phyloP scores from a whole-genome alignment of 441 rosid genomes.

The Corymbia citriodora region DNA sequence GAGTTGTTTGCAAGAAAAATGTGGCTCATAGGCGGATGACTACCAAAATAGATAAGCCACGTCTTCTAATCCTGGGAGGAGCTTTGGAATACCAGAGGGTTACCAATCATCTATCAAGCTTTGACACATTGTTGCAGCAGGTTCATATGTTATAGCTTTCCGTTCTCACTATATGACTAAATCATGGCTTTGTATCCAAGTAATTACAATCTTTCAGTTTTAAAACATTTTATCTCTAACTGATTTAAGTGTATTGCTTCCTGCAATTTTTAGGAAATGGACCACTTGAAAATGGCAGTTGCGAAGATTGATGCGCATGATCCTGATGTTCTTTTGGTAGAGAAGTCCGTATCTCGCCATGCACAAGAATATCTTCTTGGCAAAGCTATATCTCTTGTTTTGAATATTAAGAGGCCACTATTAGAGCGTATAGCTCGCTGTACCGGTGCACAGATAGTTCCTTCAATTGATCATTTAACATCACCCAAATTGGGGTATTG shows the following conservation, averaged over 20 bases:
- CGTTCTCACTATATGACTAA: neutral
- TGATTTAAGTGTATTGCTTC: neutral
- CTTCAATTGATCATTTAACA: slow-evolving; percentile 93
- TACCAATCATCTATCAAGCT: slow-evolving; percentile 80
- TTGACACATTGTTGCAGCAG: slow-evolving; percentile 97
- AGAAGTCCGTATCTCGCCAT: slow-evolving; percentile 93
- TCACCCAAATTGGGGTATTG: slow-evolving; percentile 87
- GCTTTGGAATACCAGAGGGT: slow-evolving; percentile 99
- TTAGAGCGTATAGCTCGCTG: slow-evolving; percentile 94
- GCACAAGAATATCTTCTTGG: slow-evolving; percentile 96
- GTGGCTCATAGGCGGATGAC: slow-evolving; percentile 98
- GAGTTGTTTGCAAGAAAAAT: slow-evolving; percentile 99
- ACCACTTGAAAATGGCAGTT: slow-evolving; percentile 98
- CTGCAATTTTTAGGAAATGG: slow-evolving; percentile 72
- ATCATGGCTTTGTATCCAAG: neutral
- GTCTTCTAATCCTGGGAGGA: slow-evolving; percentile 85
- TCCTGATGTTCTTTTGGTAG: slow-evolving; percentile 89
- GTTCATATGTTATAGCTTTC: slow-evolving; percentile 20
- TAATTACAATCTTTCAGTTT: neutral
- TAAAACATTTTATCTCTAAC: neutral
- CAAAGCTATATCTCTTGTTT: slow-evolving; percentile 91
- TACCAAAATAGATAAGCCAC: slow-evolving; percentile 83
- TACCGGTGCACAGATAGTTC: slow-evolving; percentile 91
- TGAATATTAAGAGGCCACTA: slow-evolving; percentile 88
- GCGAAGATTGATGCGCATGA: slow-evolving; percentile 85